These are phyloP conservation scores for Trypanosoma cruzi DNA, from an alignment of 208 protist species.

Conservation along the genomic window DNA sequence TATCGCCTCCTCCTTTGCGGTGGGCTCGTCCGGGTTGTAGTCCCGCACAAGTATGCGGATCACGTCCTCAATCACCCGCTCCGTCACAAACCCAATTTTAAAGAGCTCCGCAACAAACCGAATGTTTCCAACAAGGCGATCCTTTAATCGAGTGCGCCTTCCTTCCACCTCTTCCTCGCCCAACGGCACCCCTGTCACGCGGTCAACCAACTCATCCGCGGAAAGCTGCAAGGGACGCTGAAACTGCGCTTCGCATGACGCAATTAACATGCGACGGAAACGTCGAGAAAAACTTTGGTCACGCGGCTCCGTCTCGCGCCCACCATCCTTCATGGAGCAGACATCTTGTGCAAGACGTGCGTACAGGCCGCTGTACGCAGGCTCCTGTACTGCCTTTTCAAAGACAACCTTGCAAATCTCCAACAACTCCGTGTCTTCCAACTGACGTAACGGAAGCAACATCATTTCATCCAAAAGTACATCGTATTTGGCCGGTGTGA, in stretches of 20 bases:
- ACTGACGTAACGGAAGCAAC: conserved; percentile 76
- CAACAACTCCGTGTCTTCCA: conserved; percentile 75
- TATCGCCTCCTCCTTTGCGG: conserved; percentile 61
- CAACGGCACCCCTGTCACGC: conserved; percentile 59
- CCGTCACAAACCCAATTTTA: conserved; percentile 66
- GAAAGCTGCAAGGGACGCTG: conserved; percentile 66
- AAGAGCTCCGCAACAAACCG: conserved; percentile 88
- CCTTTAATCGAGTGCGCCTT: conserved; percentile 68
- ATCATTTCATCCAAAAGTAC: conserved; percentile 72
- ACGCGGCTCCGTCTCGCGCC: conserved; percentile 50
- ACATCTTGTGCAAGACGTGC: conserved; percentile 69
- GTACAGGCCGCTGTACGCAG: conserved; percentile 79
- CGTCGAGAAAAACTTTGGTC: conserved; percentile 64
- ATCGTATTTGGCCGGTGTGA: conserved; percentile 83
- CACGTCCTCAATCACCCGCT: conserved; percentile 64
- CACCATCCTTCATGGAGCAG: conserved; percentile 58
- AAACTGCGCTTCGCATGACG: conserved; percentile 75
- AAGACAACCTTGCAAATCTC: conserved; percentile 87
- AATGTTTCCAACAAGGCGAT: conserved; percentile 82
- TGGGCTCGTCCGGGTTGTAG: conserved; percentile 51
- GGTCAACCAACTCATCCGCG: conserved; percentile 69
- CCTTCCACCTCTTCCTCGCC: conserved; percentile 71
- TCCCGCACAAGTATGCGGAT: conserved; percentile 59
- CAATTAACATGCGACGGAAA: conserved; percentile 59
- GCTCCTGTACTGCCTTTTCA: conserved; percentile 87